Evolutionary conservation across 345 rosid species (phyloP), one percentile per base, ranked within the genome.

Genomic region (Mallotus nudiflorus): DNA sequence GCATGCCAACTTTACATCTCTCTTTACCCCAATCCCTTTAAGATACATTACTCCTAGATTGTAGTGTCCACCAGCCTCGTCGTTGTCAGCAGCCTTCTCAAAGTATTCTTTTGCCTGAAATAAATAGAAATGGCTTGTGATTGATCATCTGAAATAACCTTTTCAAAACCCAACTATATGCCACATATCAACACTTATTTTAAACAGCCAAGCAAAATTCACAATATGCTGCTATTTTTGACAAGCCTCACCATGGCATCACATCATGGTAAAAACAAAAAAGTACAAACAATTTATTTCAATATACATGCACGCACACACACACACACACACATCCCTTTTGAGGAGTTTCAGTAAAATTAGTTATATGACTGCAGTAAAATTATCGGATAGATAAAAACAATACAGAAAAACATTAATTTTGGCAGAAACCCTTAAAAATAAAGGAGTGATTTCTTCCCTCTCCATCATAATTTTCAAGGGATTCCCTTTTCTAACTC

Each of bases 41-140:
- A 89, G 89, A 79, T 89, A 79, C 93, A 92, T 82, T 14, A 92
- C 97, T 72, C 99, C 99, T 40, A 96, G 88, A 84, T 96, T 92
- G 81, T 96, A 96, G 80, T 91, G 93, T 67, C 97, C 99, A 0
- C 95, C 91, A 67, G 93, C 82, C 73, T 91, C 96, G 0, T 89
- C 90, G 62, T 86, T 85, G 16, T 82, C 87, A 53, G 87, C 98
- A 62, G 99, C 99, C 85, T 83, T 89, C 80, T 91, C 93, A 77
- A 96, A 96, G 78, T 88, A 96, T 71, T 92, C 96, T 75, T 81
- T 96, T 56, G 99, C 99, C 99, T 96, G 80, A 66, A 74, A 45
- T 37, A 45, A 65, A 76, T 75, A 19, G 11, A 61, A 70, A 33
- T 27, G 52, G 31, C 53, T 45, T 66, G 24, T 50, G 8, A 24